Percentiles rank a stretch among this genome's conserved stretches.
Conservation (phyloP, 768 basidiomycete species). For the Tricholoma flavovirens region DNA sequence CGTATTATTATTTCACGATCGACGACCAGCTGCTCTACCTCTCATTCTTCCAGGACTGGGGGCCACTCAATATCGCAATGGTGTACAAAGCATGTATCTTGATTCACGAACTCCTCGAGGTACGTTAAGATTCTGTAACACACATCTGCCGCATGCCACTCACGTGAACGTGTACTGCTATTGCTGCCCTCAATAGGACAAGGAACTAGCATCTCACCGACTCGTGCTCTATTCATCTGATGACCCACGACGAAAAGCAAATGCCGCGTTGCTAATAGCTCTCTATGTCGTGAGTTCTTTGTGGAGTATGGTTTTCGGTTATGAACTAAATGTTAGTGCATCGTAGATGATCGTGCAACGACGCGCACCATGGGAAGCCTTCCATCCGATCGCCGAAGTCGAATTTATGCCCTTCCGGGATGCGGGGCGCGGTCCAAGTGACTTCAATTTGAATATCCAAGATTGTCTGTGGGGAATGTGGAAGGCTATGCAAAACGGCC, state of each 20-base stretch:
- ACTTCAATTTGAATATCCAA: conserved; percentile 91
- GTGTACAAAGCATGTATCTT: conserved; percentile 90
- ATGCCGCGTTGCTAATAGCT: conserved; percentile 91
- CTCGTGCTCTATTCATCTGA: conserved; percentile 85
- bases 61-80: conserved; percentile 88
- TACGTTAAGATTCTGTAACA: conserved; percentile 24
- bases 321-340: conserved; percentile 7
- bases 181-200: conserved; percentile 47
- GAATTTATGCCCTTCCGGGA: conserved; percentile 97
- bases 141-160: conserved; percentile 30
- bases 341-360: conserved; percentile 87
- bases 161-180: conserved; percentile 29
- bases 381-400: conserved; percentile 86
- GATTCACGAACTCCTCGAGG: conserved; percentile 85
- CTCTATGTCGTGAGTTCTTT: conserved; percentile 74
- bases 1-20: conserved; percentile 88
- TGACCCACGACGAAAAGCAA: conserved; percentile 84
- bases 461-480: conserved; percentile 86
- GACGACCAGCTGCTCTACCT: conserved; percentile 90
- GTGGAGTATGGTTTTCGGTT: not conserved
- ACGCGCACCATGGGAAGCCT: conserved; percentile 89
- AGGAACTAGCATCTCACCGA: conserved; percentile 63
- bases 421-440: conserved; percentile 86
- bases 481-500: conserved; percentile 86
- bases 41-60: conserved; percentile 94